Conservation (phyloP, 1,284 basidiomycete genomes). For the Chondrostereum purpureum region DNA sequence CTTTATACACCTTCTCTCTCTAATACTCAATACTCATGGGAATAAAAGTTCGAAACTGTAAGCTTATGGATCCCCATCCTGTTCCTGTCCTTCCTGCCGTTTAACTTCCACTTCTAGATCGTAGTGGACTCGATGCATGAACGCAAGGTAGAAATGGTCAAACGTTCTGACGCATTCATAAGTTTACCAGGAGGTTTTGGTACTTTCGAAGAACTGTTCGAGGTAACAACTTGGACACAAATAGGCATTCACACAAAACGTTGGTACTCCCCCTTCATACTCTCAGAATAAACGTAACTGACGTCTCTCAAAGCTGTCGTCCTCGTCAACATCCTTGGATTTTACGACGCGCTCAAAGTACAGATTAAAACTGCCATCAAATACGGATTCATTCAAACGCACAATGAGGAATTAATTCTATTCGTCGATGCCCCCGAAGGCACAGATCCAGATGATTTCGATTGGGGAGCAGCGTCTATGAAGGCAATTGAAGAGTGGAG, state of each 20-base stretch:
- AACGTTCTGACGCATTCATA: conserved; percentile 71
- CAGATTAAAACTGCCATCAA: conserved; percentile 63
- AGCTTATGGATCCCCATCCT: too few species aligned
- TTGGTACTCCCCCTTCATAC: conserved; percentile 25
- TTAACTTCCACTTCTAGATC: conserved; percentile 33
- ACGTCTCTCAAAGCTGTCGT: conserved; percentile 53
- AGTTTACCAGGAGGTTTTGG: conserved; percentile 89
- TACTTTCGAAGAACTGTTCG: conserved; percentile 88
- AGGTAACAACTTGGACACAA: conserved; percentile 90
- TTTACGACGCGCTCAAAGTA: conserved; percentile 72
- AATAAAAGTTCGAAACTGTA: too few species aligned
- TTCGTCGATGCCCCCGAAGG: conserved; percentile 70
- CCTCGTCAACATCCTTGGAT: conserved; percentile 75
- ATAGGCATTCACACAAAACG: conserved; percentile 86
- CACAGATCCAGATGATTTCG: conserved; percentile 50
- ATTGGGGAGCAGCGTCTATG: conserved; percentile 75
- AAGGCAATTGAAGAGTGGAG: conserved; percentile 63
- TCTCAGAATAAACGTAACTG: not conserved
- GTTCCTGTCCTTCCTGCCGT: conserved; percentile 3
- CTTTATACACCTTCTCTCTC: not conserved
- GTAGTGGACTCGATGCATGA: conserved; percentile 89
- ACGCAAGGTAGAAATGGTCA: conserved; percentile 85
- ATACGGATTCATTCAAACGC: conserved; percentile 69
- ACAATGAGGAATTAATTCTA: conserved; percentile 53
- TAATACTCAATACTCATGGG: too few species aligned